These are phyloP conservation scores for Aeschynomene evenia DNA, from an alignment of 306 rosid genomes.

Conservation along the genomic window DNA sequence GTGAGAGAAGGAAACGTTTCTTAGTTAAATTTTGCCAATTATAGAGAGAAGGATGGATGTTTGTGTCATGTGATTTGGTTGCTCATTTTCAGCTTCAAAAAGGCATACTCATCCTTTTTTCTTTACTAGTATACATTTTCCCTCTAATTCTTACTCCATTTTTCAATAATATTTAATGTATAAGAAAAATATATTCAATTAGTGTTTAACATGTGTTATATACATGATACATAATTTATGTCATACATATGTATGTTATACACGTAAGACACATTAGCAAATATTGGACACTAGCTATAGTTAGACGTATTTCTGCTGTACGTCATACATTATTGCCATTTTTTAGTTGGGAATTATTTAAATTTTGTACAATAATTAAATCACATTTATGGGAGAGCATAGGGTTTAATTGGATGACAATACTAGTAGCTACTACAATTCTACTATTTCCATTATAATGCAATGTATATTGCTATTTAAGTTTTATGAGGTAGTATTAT, in stretches of 20 bases:
- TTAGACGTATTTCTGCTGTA: no score
- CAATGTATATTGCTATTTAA: no score
- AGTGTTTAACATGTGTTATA: no score
- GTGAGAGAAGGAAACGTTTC: conserved; percentile 39
- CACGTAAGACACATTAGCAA: no score
- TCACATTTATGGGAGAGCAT: conserved; percentile 38
- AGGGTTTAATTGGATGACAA: conserved; percentile 28
- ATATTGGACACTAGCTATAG: no score
- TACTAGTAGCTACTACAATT: conserved; percentile 23
- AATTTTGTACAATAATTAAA: conserved; percentile 23
- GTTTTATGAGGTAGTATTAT: conserved; percentile 13
- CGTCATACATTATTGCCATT: no score
- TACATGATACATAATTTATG: no score
- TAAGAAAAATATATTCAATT: no score
- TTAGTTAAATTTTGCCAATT: conserved; percentile 31
- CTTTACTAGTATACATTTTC: no score
- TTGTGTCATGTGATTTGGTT: conserved; percentile 48
- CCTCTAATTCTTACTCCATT: conserved; percentile 9
- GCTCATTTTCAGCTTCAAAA: conserved; percentile 38
- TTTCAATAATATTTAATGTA: no score
- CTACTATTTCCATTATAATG: neutral
- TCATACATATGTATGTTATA: no score
- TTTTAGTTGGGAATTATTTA: conserved; percentile 22
- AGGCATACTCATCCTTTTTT: conserved; percentile 15
- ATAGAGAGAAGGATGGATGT: conserved; percentile 29